Evolutionary conservation across 805 yeast genomes (phyloP).

Genomic region (Jamesozyma piceae): DNA sequence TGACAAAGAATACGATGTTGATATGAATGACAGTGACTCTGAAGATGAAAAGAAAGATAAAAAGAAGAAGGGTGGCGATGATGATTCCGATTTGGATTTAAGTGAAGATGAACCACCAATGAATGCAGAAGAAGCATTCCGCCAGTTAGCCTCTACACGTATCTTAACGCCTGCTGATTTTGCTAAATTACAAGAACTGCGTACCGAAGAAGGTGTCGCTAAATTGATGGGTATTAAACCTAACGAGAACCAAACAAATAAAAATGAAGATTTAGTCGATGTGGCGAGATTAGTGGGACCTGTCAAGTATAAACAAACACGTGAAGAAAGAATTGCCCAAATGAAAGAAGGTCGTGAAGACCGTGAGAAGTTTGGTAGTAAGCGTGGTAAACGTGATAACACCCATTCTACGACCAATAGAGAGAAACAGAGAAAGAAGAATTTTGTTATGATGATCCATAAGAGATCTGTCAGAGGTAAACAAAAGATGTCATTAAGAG

Average conservation of each 20-base stretch:
- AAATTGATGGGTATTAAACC: slow-evolving; percentile 52
- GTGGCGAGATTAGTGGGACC: slow-evolving; percentile 69
- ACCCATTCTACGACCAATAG: slow-evolving; percentile 86
- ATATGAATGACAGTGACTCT: slow-evolving; percentile 42
- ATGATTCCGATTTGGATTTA: slow-evolving; percentile 10
- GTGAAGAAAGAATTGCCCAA: slow-evolving; percentile 83
- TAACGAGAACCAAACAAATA: no score
- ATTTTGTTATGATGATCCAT: slow-evolving; percentile 97
- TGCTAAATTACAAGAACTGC: slow-evolving; percentile 85
- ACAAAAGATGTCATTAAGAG: slow-evolving; percentile 79
- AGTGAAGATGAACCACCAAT: slow-evolving; percentile 24
- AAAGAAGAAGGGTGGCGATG: slow-evolving; percentile 22
- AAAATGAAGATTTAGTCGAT: slow-evolving; percentile 88
- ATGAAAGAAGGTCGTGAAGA: slow-evolving; percentile 90
- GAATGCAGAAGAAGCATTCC: slow-evolving; percentile 35
- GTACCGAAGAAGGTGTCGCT: slow-evolving; percentile 75
- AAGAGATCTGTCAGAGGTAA: slow-evolving; percentile 91
- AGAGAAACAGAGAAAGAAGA: slow-evolving; percentile 97
- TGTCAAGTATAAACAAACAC: slow-evolving; percentile 63
- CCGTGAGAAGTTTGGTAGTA: slow-evolving; percentile 82
- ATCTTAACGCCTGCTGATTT: slow-evolving; percentile 96
- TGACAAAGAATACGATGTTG: slow-evolving; percentile 61
- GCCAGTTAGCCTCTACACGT: slow-evolving; percentile 57
- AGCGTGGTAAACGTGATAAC: slow-evolving; percentile 67
- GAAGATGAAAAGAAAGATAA: slow-evolving; percentile 32